Conservation (phyloP, 192 early-diverging fungal genomes). For the Chytriomyces sp. region DNA sequence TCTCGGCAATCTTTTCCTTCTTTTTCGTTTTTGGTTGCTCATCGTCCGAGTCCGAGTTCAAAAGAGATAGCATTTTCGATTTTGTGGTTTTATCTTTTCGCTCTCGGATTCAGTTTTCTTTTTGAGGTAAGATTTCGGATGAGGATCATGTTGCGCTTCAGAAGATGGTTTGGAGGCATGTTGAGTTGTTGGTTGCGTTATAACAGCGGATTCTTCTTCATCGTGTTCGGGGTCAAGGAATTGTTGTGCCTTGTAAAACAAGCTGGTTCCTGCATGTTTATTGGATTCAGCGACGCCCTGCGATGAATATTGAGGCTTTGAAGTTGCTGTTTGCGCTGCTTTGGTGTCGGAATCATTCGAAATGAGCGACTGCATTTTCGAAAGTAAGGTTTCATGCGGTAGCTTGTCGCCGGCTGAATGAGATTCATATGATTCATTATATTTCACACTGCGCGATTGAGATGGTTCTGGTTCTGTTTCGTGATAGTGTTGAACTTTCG, state of each 20-base stretch:
- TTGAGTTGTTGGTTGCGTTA: neutral
- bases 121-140: neutral
- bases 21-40: neutral
- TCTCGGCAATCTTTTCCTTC: too few relatives aligned
- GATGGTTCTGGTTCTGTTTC: neutral
- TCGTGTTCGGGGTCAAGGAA: too few relatives aligned
- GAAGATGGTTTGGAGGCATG: neutral
- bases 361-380: neutral
- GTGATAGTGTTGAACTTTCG: neutral
- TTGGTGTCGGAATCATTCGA: neutral
- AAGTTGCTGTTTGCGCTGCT: neutral
- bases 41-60: neutral
- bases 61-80: slow-evolving; percentile 7
- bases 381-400: neutral
- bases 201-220: too few relatives aligned
- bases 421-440: neutral
- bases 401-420: neutral
- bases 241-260: too few relatives aligned
- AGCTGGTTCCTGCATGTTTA: too few relatives aligned
- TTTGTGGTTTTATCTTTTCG: slow-evolving; percentile 1
- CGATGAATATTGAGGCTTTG: neutral
- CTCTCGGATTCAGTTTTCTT: neutral
- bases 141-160: too few relatives aligned
- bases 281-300: too few relatives aligned
- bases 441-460: neutral